Conservation (phyloP, 1,284 basidiomycete species). For the Chondrostereum purpureum region DNA sequence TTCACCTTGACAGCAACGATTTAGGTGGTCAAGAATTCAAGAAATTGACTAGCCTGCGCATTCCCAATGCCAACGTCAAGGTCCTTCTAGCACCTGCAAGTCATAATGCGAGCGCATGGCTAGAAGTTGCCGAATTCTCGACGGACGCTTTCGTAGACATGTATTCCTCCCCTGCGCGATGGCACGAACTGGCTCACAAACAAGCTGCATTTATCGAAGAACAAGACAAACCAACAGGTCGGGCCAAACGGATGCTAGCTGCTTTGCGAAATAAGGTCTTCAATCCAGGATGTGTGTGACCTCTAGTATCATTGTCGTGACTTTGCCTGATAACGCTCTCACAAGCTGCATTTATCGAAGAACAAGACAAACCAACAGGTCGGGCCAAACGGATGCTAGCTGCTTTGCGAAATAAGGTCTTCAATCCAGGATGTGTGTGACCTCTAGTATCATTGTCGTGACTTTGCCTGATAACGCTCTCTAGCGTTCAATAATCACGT, state of each 20-base stretch:
- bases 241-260: slow-evolving; percentile 55
- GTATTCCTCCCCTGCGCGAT: slow-evolving; percentile 59
- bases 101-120: slow-evolving; percentile 45
- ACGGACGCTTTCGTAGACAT: slow-evolving; percentile 61
- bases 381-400: slow-evolving; percentile 58
- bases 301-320: slow-evolving; percentile 10
- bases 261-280: slow-evolving; percentile 16
- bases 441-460: slow-evolving; percentile 10
- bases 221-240: slow-evolving; percentile 65
- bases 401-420: slow-evolving; percentile 15
- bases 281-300: slow-evolving; percentile 7
- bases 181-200: slow-evolving; percentile 40
- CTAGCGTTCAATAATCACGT: too few species aligned
- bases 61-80: slow-evolving; percentile 43
- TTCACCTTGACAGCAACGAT: slow-evolving; percentile 68
- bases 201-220: slow-evolving; percentile 66
- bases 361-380: slow-evolving; percentile 65
- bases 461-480: background rate
- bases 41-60: slow-evolving; percentile 48
- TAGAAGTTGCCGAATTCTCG: slow-evolving; percentile 54
- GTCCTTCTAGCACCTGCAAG: slow-evolving; percentile 36
- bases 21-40: slow-evolving; percentile 59
- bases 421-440: slow-evolving; percentile 8
- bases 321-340: background rate
- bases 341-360: slow-evolving; percentile 67